A percentile compares a stretch with the other conserved stretches of the same genome.
Evolutionary conservation across 1,139 yeast genomes (phyloP).

Genomic region (Candida frijolesensis): DNA sequence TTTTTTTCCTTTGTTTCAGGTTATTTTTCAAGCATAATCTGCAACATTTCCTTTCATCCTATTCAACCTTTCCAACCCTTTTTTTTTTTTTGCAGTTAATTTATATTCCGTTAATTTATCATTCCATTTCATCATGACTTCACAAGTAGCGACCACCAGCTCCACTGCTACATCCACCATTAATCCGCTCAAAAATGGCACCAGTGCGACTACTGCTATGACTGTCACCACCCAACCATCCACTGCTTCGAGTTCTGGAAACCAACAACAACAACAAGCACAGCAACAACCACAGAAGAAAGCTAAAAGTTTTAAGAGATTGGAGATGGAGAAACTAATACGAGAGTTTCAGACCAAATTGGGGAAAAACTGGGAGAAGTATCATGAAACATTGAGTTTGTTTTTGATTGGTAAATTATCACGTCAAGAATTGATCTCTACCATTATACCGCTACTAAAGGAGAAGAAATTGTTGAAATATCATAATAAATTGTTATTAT

Average conservation of each 20-base stretch:
- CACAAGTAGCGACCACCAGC: conserved; percentile 11
- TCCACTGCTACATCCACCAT: conserved; percentile 8
- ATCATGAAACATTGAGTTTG: conserved; percentile 75
- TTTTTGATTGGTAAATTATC: conserved; percentile 82
- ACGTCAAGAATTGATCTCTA: conserved; percentile 67
- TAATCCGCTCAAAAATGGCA: conserved; percentile 3
- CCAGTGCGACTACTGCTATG: neutral
- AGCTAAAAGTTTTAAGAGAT: conserved; percentile 39
- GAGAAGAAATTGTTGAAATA: conserved; percentile 47
- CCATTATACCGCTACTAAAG: conserved; percentile 57
- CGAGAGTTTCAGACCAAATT: conserved; percentile 69
- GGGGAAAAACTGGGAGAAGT: conserved; percentile 83
- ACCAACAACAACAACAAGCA: too few relatives aligned
- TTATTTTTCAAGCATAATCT: neutral
- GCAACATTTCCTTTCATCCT: neutral
- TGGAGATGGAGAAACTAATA: conserved; percentile 74
- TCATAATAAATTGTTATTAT: conserved; percentile 81
- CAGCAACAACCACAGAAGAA: conserved; percentile 5
- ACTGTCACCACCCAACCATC: conserved; percentile 7
- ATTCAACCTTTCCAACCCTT: neutral
- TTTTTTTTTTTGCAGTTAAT: neutral
- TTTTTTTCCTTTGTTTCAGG: neutral
- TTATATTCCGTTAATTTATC: neutral
- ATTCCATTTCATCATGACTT: conserved; percentile 8
- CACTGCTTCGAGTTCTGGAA: conserved; percentile 12